Base-by-base conservation (phyloP, 2,329 filamentous ascomycete species). In the Phialophora chinensis region DNA sequence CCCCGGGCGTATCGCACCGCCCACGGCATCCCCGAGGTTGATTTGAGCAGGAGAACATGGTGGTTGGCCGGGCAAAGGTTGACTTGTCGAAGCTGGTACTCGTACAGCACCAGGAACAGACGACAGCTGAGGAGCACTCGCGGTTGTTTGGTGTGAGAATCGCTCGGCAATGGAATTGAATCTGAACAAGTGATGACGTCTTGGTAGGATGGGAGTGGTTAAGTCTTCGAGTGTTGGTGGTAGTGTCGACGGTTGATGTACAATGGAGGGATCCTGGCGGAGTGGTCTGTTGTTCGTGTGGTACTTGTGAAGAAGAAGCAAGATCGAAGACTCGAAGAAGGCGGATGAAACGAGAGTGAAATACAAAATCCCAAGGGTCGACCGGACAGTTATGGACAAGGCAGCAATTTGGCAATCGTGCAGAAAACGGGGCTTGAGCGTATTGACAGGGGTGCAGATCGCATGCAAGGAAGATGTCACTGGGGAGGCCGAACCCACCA, bases 31-130 rank as follows among this genome's bases (percentile, higher is more conserved):
- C 80, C 59, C 80, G 79, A 63, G 80, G 79, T 65, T 82, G 80
- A 70, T 82, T 82, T 65, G 76, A 76, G 75, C 80, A 82, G 33
- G 80, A 82, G 75, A 77, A 82, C 80, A 82, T 82, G 62, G 52
- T 76, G 63, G 29, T 12, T 35, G 53, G 29, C 6, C 31, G 23
- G 25, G 20, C 12, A n/a, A 20, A 49, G 20, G 44, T 49, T 49
- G 44, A 4, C 17, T 49, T n/a, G 44, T 49, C 10, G 31, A 11
- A 11, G 31, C 31, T 33, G 10, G 31, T 10, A 49, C 20, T 20
- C 17, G 44, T 8, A 20, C 20, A 7, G 17, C 44, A 25, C 20
- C n/a, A 53, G 50, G 50, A 29, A 53, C 27, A 10, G 53, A 35
- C 17, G 29, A 10, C 17, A 55, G 53, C 14, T 10, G 29, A 20